These are phyloP conservation scores for Umbilicaria muhlenbergii DNA, from an alignment of 495 filamentous ascomycete species.

Conservation along the genomic window DNA sequence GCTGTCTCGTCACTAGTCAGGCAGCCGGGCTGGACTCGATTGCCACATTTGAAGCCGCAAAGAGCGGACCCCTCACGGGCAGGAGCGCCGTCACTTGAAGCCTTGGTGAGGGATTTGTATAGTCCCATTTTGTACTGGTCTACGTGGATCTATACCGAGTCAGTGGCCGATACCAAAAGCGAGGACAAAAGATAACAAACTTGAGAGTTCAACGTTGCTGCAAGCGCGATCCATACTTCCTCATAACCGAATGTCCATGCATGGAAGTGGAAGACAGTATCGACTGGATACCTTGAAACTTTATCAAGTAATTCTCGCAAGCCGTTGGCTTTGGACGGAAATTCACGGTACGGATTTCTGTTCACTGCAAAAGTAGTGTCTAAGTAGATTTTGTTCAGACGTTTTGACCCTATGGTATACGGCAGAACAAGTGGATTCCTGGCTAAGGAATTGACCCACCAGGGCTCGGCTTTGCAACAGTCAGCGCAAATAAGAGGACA, in stretches of 20 bases:
- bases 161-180: not conserved
- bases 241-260: slow-evolving; percentile 93
- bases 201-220: slow-evolving; percentile 47
- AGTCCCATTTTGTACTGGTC: slow-evolving; percentile 65
- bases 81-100: slow-evolving; percentile 15
- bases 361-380: slow-evolving; percentile 63
- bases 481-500: not conserved
- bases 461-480: slow-evolving; percentile 34
- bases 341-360: slow-evolving; percentile 28
- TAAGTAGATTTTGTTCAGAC: slow-evolving; percentile 66
- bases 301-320: slow-evolving; percentile 58
- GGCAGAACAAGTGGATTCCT: slow-evolving; percentile 62
- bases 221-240: slow-evolving; percentile 78
- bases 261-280: slow-evolving; percentile 72
- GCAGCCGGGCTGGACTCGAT: slow-evolving; percentile 49
- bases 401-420: slow-evolving; percentile 50
- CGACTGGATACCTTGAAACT: slow-evolving; percentile 47
- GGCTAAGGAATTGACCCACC: slow-evolving; percentile 50
- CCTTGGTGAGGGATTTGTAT: slow-evolving; percentile 46
- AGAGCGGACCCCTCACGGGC: slow-evolving; percentile 47
- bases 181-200: slow-evolving; percentile 21
- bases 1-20: slow-evolving; percentile 46
- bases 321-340: slow-evolving; percentile 52
- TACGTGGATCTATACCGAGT: slow-evolving; percentile 49
- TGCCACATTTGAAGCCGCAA: slow-evolving; percentile 64